These are phyloP conservation scores for Rhodotorula mucilaginosa DNA, from an alignment of 1,284 basidiomycete species.

Conservation along the genomic window DNA sequence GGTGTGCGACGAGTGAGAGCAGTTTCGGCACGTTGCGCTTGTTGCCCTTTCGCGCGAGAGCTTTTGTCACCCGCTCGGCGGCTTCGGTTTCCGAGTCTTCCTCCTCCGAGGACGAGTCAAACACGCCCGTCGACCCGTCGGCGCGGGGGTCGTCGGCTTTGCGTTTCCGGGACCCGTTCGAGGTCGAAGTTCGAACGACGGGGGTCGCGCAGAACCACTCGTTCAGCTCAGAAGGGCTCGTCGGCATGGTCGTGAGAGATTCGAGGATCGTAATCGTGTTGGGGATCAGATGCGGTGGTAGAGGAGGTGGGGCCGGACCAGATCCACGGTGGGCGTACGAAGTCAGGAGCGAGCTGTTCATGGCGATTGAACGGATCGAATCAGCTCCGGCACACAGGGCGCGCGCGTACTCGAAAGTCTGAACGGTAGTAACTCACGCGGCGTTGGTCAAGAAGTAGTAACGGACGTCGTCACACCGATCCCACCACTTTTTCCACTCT, in stretches of 20 bases:
- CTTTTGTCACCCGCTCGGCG: constrained; percentile 14
- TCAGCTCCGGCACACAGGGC: neutral
- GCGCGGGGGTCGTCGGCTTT: constrained; percentile 48
- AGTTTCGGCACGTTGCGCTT: constrained; percentile 39
- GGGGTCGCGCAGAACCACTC: constrained; percentile 74
- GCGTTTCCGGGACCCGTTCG: constrained; percentile 42
- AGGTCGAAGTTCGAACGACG: neutral
- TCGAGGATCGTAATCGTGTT: constrained; percentile 78
- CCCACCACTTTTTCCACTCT: constrained; percentile 61
- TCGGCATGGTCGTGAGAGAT: constrained; percentile 77
- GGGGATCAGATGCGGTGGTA: constrained; percentile 47
- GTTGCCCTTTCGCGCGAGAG: constrained; percentile 19
- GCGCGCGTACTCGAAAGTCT: too few species aligned
- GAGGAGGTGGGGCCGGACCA: constrained; percentile 51
- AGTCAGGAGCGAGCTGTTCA: constrained; percentile 19
- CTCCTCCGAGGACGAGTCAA: constrained; percentile 57
- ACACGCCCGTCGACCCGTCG: constrained; percentile 70
- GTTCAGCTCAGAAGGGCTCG: constrained; percentile 69
- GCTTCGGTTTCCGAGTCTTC: constrained; percentile 44
- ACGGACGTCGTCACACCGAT: constrained; percentile 72
- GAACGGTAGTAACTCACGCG: constrained; percentile 40
- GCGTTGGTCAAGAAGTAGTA: constrained; percentile 90
- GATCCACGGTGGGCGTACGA: constrained; percentile 24
- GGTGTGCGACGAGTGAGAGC: constrained; percentile 41
- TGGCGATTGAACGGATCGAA: neutral